These are phyloP conservation scores for Cyberlindnera amylophila DNA, from an alignment of 805 yeast species.

Conservation along the genomic window DNA sequence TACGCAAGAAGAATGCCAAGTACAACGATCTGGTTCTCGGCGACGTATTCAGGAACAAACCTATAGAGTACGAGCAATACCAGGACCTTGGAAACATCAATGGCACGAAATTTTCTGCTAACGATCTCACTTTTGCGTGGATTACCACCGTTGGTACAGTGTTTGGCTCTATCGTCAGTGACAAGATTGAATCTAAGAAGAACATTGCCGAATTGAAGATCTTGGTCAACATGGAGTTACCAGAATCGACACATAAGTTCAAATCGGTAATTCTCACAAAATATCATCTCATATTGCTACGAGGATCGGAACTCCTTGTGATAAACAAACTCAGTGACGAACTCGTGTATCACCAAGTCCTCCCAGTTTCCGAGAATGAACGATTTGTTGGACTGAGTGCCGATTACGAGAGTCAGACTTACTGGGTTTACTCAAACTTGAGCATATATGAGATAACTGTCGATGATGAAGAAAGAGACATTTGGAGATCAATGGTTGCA, in stretches of 20 bases:
- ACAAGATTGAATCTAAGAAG: conserved; percentile 18
- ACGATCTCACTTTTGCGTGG: conserved; percentile 39
- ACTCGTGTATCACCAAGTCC: conserved; percentile 39
- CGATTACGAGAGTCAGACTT: conserved; percentile 53
- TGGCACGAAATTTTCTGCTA: conserved; percentile 31
- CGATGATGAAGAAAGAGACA: conserved; percentile 63
- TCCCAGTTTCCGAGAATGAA: conserved; percentile 35
- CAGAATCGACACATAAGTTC: conserved; percentile 31
- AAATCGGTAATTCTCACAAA: conserved; percentile 44
- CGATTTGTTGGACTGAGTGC: conserved; percentile 42
- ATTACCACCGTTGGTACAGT: conserved; percentile 44
- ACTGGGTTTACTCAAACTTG: conserved; percentile 66
- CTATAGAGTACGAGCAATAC: conserved; percentile 35
- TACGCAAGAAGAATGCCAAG: conserved; percentile 20
- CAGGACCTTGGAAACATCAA: conserved; percentile 32
- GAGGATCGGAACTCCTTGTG: conserved; percentile 39
- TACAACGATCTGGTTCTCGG: conserved; percentile 22
- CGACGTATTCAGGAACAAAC: conserved; percentile 22
- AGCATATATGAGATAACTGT: conserved; percentile 70
- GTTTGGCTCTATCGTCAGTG: conserved; percentile 33
- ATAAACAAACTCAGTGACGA: conserved; percentile 51
- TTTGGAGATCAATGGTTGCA: conserved; percentile 66
- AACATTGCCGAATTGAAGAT: conserved; percentile 35
- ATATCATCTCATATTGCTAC: conserved; percentile 49
- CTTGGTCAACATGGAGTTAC: conserved; percentile 37